phyloP scores from a whole-genome alignment of 768 basidiomycete species.

The Ramaria sp. region DNA sequence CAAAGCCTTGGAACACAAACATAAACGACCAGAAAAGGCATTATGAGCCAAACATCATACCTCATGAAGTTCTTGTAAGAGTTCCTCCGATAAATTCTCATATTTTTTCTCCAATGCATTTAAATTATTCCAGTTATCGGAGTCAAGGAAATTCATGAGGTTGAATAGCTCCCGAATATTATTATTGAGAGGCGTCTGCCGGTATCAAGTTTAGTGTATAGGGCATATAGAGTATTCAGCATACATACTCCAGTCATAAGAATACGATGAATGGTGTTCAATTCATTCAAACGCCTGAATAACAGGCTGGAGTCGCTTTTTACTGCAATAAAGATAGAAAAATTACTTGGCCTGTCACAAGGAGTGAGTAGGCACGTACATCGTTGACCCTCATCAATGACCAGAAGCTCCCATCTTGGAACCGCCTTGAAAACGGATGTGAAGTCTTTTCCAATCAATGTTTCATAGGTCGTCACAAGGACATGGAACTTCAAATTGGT shows the following conservation, averaged over 20 bases:
- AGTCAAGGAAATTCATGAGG: constrained; percentile 91
- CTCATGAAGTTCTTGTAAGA: constrained; percentile 68
- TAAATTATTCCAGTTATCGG: constrained; percentile 64
- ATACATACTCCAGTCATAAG: constrained; percentile 76
- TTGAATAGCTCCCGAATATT: constrained; percentile 96
- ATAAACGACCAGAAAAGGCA: not conserved
- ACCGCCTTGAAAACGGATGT: constrained; percentile 63
- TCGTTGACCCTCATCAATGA: constrained; percentile 90
- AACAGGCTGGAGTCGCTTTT: constrained; percentile 75
- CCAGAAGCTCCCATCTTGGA: constrained; percentile 88
- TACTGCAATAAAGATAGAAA: constrained; percentile 36
- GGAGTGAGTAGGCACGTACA: constrained; percentile 36
- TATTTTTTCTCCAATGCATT: constrained; percentile 65
- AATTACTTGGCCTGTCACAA: constrained; percentile 1
- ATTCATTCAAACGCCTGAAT: constrained; percentile 72
- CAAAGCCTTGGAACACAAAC: not conserved
- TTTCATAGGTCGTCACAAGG: constrained; percentile 87
- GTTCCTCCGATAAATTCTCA: constrained; percentile 67
- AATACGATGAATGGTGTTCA: constrained; percentile 69
- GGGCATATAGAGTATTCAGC: not conserved
- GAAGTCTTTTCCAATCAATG: constrained; percentile 68
- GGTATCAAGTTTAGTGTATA: not conserved
- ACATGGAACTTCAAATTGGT: constrained; percentile 73
- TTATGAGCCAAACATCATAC: constrained; percentile 34
- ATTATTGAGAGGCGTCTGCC: constrained; percentile 91